These are phyloP conservation scores for Xylariales sp. DNA, from an alignment of 2,329 filamentous ascomycete genomes.

Conservation along the genomic window DNA sequence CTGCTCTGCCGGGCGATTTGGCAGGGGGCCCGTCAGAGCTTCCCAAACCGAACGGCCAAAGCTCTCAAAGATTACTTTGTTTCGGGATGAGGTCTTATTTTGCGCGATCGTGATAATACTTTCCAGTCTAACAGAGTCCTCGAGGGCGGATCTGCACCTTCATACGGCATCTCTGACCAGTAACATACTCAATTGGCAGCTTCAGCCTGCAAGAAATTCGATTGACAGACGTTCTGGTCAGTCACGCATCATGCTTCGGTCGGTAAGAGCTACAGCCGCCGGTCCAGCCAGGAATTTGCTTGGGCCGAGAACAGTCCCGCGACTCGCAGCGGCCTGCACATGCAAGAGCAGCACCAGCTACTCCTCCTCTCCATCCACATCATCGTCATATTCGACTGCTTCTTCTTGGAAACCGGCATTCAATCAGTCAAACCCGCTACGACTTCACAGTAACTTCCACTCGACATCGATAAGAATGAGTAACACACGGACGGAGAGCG, in stretches of 20 bases:
- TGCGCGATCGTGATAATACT: no score
- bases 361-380: conserved; percentile 15
- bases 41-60: no score
- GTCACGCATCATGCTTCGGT: conserved; percentile 28
- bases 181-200: neutral
- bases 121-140: no score
- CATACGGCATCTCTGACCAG: no score
- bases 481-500: conserved; percentile 77
- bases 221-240: neutral
- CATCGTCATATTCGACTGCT: conserved; percentile 16
- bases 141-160: no score
- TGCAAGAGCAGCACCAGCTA: conserved; percentile 23
- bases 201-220: neutral
- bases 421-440: conserved; percentile 19
- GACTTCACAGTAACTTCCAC: conserved; percentile 35
- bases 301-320: conserved; percentile 29
- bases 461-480: conserved; percentile 43
- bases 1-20: no score
- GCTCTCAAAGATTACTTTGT: no score
- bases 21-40: no score
- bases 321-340: conserved; percentile 26
- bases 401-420: conserved; percentile 15
- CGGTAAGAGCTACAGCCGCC: conserved; percentile 27
- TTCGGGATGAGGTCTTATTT: no score
- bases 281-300: conserved; percentile 26